Base-by-base conservation (phyloP, 2,329 filamentous ascomycete genomes). In the Calcarisporium arbuscula region DNA sequence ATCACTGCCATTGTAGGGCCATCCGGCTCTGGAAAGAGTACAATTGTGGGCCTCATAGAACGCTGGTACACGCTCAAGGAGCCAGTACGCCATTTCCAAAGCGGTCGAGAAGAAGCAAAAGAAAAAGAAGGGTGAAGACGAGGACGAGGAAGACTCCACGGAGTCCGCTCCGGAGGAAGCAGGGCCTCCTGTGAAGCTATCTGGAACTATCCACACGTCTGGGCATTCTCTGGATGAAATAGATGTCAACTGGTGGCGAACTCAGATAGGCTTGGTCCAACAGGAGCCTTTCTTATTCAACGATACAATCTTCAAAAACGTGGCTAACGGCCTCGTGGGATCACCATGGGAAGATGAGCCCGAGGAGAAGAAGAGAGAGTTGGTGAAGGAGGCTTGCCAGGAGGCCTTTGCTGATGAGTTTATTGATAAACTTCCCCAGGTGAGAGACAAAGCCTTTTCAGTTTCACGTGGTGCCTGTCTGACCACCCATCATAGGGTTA, bases 1-100 rank as follows among this genome's bases (percentile, higher is more conserved):
- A 71, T 80, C 3, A 85, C 81, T 1, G 83, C 83, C 3, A 80
- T 88, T 14, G 82, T 88, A 15, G 83, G 83, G 0, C 74, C 80
- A 1, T 84, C 79, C 3, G 83, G 83, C 0, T 79, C 73, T 5
- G 83, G 84, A 1, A 89, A 88, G 54, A 83, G 77, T 32, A 88
- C 83, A 0, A 76, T 87, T 18, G 74, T 86, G 1, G 80, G 78
- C 0, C 59, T 88, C 3, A 62, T 87, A 4, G 77, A 87, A 50
- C 65, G 81, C 20, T 87, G 81, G 80, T 87, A 87, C 50, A 73
- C 76, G 3, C 62, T 82, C 1, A 61, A 69, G 22, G 63, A 70
- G 6, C n/a, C 68, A 77, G 39, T 58, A 70, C 35, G 46, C 65
- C n/a, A 66, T 77, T 19, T 65, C 64, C 11, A 70, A 68, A 51